Evolutionary conservation across 169 alveolate genomes (phyloP), one percentile per base, ranked within the genome.

Genomic region (Eimeria maxima): DNA sequence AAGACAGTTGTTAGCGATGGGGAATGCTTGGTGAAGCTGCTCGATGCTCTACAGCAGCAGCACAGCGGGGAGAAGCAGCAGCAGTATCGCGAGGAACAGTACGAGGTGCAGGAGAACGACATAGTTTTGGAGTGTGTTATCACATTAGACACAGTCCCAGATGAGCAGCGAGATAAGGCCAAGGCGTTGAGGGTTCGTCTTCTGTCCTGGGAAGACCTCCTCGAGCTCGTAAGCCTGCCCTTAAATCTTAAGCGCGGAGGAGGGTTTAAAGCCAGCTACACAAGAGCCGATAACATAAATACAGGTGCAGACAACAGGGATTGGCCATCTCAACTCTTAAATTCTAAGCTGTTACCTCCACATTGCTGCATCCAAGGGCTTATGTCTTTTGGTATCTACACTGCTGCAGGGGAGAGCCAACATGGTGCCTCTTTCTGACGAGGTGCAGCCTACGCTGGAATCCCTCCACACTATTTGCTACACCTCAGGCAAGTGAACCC

Each of bases 401-500:
- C 42, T 87, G 81, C n/a, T 71, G 2, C 84, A 94, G 96, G 96
- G 96, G 16, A 81, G 71, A 65, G 90, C 74, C n/a, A 55, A 44
- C 60, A 76, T 57, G 50, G 88, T 94, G 24, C 87, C 96, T 29
- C 91, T 81, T 18, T 69, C 90, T 0, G 90, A 84, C 33, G 95
- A 87, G 55, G 42, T 74, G 33, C 81, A 83, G 88, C 88, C 96
- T 11, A 95, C 92, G 22, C 33, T 47, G 74, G 98, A 98, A 42
- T 96, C 98, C 45, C 74, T 98, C 42, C 97, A 96, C 97, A 98
- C 99, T 16, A 97, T 99, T 44, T 99, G 99, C 90, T 99, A 98
- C 97, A 99, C 99, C 33, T 98, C 99, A 29, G 99, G 99, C 80
- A 57, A n/a, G 89, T n/a, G 38, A 27, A 45, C 42, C 42, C 42